Evolutionary conservation across 2,329 filamentous ascomycete genomes (phyloP).

Genomic region (Pestalotiopsis sp.): DNA sequence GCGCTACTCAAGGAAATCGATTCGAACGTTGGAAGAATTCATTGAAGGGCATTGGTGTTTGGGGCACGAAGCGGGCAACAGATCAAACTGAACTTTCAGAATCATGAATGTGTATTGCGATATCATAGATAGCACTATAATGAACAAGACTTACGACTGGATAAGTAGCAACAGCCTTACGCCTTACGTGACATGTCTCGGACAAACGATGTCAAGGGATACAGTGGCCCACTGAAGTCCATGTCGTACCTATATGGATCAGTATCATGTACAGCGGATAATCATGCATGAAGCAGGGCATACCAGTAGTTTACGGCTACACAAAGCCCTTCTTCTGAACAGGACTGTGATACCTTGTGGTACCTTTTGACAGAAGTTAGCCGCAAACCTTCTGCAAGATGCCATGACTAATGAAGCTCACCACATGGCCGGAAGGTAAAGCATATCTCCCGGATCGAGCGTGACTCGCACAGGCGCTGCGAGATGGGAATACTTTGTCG

Average conservation of each 20-base stretch:
- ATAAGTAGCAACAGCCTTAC: not conserved
- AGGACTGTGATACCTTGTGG: constrained; percentile 78
- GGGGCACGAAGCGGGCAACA: not conserved
- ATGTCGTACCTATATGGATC: constrained; percentile 69
- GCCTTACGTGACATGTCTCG: constrained; percentile 33
- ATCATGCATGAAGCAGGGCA: constrained; percentile 20
- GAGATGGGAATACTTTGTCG: constrained; percentile 62
- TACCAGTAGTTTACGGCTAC: constrained; percentile 84
- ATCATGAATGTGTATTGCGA: constrained; percentile 1
- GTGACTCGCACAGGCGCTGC: constrained; percentile 68
- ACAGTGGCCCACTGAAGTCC: constrained; percentile 72
- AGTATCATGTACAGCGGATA: not conserved
- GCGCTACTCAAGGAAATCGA: not conserved
- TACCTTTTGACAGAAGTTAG: constrained; percentile 48
- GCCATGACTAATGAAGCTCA: constrained; percentile 37
- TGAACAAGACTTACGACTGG: constrained; percentile 12
- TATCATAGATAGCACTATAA: not conserved
- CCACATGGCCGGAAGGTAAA: constrained; percentile 84
- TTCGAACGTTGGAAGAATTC: too few relatives aligned
- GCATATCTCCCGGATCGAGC: constrained; percentile 73
- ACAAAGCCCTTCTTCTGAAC: constrained; percentile 69
- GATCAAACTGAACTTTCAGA: not conserved
- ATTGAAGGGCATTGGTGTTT: constrained; percentile 11
- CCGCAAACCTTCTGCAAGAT: not conserved
- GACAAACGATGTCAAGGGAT: constrained; percentile 61